These are phyloP conservation scores for Lactifluus volemus DNA, from an alignment of 768 basidiomycete genomes.

Conservation along the genomic window DNA sequence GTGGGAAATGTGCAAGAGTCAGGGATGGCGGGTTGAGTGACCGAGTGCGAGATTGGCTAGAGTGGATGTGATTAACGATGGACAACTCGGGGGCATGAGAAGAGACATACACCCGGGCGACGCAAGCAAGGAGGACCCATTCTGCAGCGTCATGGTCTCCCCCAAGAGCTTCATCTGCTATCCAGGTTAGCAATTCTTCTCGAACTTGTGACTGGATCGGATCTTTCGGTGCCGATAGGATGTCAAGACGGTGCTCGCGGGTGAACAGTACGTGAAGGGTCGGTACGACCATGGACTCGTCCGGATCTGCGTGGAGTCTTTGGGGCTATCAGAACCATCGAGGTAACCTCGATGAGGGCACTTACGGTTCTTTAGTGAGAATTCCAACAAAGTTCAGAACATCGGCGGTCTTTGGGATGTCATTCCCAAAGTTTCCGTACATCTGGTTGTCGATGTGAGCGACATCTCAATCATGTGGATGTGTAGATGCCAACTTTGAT, in stretches of 20 bases:
- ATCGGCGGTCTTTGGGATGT: slow-evolving; percentile 51
- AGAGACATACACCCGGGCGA: slow-evolving; percentile 53
- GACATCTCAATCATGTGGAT: neutral
- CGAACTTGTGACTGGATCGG: slow-evolving; percentile 29
- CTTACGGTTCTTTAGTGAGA: slow-evolving; percentile 56
- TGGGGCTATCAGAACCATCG: neutral
- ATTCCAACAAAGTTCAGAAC: slow-evolving; percentile 66
- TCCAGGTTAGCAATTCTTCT: slow-evolving; percentile 57
- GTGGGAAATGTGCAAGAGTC: slow-evolving; percentile 55
- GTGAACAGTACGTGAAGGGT: slow-evolving; percentile 64
- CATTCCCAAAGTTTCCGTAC: slow-evolving; percentile 40
- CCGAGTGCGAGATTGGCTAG: slow-evolving; percentile 57
- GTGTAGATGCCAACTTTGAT: slow-evolving; percentile 43
- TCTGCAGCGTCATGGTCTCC: slow-evolving; percentile 65
- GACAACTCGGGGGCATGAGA: neutral
- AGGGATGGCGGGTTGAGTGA: slow-evolving; percentile 61
- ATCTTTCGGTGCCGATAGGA: slow-evolving; percentile 11
- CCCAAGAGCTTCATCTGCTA: slow-evolving; percentile 58
- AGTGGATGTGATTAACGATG: neutral
- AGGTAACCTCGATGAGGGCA: slow-evolving; percentile 16
- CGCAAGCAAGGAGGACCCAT: slow-evolving; percentile 56
- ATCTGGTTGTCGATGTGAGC: slow-evolving; percentile 34
- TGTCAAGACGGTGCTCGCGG: slow-evolving; percentile 31
- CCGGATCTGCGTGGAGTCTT: slow-evolving; percentile 31
- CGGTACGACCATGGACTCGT: slow-evolving; percentile 37